Percentiles rank a stretch among this genome's conserved stretches.
These are phyloP conservation scores for Penicillium glabrum DNA, from an alignment of 2,329 filamentous ascomycete genomes.

Conservation along the genomic window DNA sequence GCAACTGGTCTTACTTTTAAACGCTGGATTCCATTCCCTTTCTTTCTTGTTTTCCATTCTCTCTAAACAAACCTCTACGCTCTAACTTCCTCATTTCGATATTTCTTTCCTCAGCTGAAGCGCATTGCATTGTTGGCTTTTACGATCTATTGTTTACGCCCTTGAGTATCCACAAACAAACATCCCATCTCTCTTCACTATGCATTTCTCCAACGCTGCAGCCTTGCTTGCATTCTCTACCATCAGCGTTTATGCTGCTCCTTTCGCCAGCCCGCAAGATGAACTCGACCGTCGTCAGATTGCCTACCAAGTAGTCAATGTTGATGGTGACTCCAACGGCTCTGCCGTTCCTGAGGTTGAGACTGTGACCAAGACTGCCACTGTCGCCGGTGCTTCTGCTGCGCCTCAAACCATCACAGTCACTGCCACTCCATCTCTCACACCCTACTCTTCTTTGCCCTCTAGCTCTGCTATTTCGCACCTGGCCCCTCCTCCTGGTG, in stretches of 20 bases:
- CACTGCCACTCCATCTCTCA: slow-evolving; percentile 18
- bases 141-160: not conserved
- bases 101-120: not conserved
- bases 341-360: slow-evolving; percentile 18
- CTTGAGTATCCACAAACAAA: not conserved
- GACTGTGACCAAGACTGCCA: slow-evolving; percentile 20
- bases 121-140: not conserved
- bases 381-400: slow-evolving; percentile 10
- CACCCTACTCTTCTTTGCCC: slow-evolving; percentile 1
- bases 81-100: not conserved
- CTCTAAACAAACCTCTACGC: not conserved
- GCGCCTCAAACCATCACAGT: slow-evolving; percentile 13
- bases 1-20: slow-evolving; percentile 9
- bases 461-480: slow-evolving; percentile 12
- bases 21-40: not conserved
- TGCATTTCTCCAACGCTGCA: slow-evolving; percentile 29
- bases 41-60: not conserved
- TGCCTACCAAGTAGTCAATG: slow-evolving; percentile 34
- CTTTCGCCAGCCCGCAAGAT: slow-evolving; percentile 23
- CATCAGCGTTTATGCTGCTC: slow-evolving; percentile 28
- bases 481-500: slow-evolving; percentile 10
- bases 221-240: slow-evolving; percentile 29
- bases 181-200: slow-evolving; percentile 14
- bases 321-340: slow-evolving; percentile 23
- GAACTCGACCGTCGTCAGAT: slow-evolving; percentile 26